Base-by-base conservation (phyloP, 495 filamentous ascomycete species). In the Penicillium arizonense region DNA sequence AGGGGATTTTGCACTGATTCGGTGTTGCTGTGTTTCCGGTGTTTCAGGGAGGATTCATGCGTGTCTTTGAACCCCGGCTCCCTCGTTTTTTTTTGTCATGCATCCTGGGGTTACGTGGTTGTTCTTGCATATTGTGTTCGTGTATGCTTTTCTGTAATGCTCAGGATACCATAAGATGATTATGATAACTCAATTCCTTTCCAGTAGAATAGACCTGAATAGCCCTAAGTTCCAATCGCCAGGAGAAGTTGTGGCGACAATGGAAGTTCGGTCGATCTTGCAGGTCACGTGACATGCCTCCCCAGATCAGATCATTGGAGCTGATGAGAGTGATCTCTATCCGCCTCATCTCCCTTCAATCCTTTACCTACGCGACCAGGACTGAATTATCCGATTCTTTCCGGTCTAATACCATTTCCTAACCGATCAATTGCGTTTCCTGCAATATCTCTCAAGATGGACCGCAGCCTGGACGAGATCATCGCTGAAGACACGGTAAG, bases 391-490 rank as follows among this genome's bases (percentile, higher is more conserved):
- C 50, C 16, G 18, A 40, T 14, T 46, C 2, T 9, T 32, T 52
- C 38, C 36, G 30, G 34, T 47, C 36, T 42, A 50, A 18, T 34
- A 11, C 23, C 4, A 32, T 23, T 36, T 30, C 48, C 21, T 41
- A n/a, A 32, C 33, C 32, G 26, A n/a, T 55, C 49, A 51, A 33
- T 32, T 24, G 11, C 34, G 21, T 28, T 21, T 43, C 11, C 30
- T 40, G 18, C 28, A 36, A 38, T 34, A 48, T 14, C 38, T 23
- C n/a, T 40, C 59, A 73, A 58, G 39, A 90, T 94, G 83, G 89
- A 94, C 71, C 87, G 87, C 65, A 87, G 85, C 64, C 79, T 94
- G 41, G 89, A 93, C 68, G 89, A 94, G 68, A 89, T 90, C 61
- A 89, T 94, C 57, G 82, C 82, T 52, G 90, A 91, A 63, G 87